Base-by-base conservation (phyloP, 1,284 basidiomycete genomes). In the Heliocybe sulcata region DNA sequence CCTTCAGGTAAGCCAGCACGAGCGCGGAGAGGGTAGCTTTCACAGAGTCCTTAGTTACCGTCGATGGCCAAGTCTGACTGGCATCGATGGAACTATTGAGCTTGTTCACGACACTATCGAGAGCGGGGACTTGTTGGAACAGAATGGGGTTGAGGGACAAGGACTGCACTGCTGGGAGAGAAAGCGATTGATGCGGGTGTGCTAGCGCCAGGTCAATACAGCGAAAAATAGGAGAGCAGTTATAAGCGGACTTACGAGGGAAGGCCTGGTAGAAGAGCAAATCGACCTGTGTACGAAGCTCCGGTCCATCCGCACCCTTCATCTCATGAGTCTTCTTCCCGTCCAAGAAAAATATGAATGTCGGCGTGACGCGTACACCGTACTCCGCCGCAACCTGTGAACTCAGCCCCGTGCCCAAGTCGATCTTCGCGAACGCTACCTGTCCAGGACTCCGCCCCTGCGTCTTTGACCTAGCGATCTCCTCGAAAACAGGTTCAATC, bases 311-410 rank as follows among this genome's bases (percentile, higher is more conserved):
- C 1, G 83, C 87, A 0, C 92, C 92, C 62, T 82, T 85, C 60
- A 95, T 59, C 65, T 93, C 90, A 51, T 84, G 73, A 9, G 76
- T 71, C 80, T 91, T 90, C 59, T 81, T 77, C 1, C 87, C 89
- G 57, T 90, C 77, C 60, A 85, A 67, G 73, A 92, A 94, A 71
- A 91, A 92, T 53, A 89, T 73, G 67, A 94, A 94, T 2, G 92
- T 94, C 2, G 93, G 92, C 0, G 90, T 94, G 0, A 79, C 91
- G n/a, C 77, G 68, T 1, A 96, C 81, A 2, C 79, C 74, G 71
- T 81, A 89, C 63, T 87, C 75, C 0, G 71, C 64, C 0, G 87
- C 90, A 25, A 93, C 70, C 50, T 72, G 70, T 8, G 72, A 65
- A 0, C 84, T 85, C 67, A 82, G 69, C 1, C 87, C 88, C 3